Evolutionary conservation across 257 asterid genomes (phyloP), one percentile per base, ranked within the genome.

Genomic region (Avicennia marina): DNA sequence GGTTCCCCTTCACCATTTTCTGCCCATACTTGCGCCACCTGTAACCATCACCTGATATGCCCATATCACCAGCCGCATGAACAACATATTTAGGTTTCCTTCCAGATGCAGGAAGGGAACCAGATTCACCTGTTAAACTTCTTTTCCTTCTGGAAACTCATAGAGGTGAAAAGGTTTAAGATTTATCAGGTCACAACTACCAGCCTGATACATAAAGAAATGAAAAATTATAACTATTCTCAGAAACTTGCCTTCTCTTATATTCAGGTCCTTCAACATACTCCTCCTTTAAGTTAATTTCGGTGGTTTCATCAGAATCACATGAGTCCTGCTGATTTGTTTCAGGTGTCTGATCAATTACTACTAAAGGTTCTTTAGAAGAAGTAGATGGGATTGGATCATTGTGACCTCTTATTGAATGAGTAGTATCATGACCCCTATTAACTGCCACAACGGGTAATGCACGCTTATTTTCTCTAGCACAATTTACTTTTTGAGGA

Each of bases 11-110:
- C 51, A 86, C 95, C 89, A 81, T 81, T 68, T 86, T 86, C 72
- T 86, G 95, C 17, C 94, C 95, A 74, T 86, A 86, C 75, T 86
- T 86, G 44, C 95, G 87, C 95, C 95, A 86, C 64, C 93, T 74
- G 61, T 72, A 76, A 45, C 95, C 93, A 74, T 86, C 95, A 56
- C 85, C 81, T 49, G 93, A 81, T 52, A 81, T 78, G 53, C 81
- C 87, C 48, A 71, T 76, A 58, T 80, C 94, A 71, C 80, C 79
- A 66, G 85, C 74, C 24, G 82, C 83, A 56, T 81, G 82, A 62
- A 86, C 94, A 58, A 86, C 85, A 47, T 51, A 56, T 44, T 81
- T 80, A 12, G 80, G 73, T 77, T 80, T 77, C 82, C 80, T 86
- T 54, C 69, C 81, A 60, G 74, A 39, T 61, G 72, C 74, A 55